Percentiles rank a stretch among this genome's conserved stretches.
phyloP scores from a whole-genome alignment of 2,329 filamentous ascomycete genomes.

The Laburnicola sp. region DNA sequence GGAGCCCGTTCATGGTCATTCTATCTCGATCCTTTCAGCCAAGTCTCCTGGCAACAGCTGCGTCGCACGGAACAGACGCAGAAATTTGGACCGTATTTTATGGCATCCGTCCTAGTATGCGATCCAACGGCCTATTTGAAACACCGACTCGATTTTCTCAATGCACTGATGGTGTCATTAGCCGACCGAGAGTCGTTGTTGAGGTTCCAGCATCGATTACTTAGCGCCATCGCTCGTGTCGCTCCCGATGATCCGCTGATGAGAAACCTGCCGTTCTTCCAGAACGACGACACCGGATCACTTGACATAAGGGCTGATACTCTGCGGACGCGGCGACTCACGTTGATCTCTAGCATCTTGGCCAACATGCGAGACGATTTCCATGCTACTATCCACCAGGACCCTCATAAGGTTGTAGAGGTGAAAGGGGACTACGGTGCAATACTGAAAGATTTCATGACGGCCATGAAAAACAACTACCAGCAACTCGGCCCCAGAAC shows the following conservation, averaged over 20 bases:
- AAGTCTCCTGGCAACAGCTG: constrained; percentile 54
- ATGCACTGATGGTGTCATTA: constrained; percentile 58
- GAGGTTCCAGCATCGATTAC: constrained; percentile 63
- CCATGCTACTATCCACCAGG: constrained; percentile 37
- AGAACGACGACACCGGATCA: constrained; percentile 37
- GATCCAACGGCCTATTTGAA: constrained; percentile 48
- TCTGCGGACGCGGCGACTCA: constrained; percentile 58
- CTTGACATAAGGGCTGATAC: constrained; percentile 57
- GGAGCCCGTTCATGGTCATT: constrained; percentile 56
- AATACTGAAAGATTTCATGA: constrained; percentile 61
- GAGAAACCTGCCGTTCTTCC: constrained; percentile 61
- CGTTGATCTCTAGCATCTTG: constrained; percentile 59
- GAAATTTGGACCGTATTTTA: constrained; percentile 51
- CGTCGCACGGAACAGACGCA: constrained; percentile 51
- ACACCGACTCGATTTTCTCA: constrained; percentile 55
- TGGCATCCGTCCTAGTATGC: constrained; percentile 46
- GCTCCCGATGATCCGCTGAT: constrained; percentile 54
- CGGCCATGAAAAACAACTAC: constrained; percentile 64
- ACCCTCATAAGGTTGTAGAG: constrained; percentile 36
- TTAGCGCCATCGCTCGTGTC: constrained; percentile 57
- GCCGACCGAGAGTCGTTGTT: constrained; percentile 63
- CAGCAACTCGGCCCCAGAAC: constrained; percentile 52
- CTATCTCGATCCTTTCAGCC: constrained; percentile 59
- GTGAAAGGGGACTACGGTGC: constrained; percentile 54
- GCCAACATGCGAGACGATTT: constrained; percentile 62